These are phyloP conservation scores for Limonium bicolor DNA, from an alignment of 148 eudicot species.

Conservation along the genomic window DNA sequence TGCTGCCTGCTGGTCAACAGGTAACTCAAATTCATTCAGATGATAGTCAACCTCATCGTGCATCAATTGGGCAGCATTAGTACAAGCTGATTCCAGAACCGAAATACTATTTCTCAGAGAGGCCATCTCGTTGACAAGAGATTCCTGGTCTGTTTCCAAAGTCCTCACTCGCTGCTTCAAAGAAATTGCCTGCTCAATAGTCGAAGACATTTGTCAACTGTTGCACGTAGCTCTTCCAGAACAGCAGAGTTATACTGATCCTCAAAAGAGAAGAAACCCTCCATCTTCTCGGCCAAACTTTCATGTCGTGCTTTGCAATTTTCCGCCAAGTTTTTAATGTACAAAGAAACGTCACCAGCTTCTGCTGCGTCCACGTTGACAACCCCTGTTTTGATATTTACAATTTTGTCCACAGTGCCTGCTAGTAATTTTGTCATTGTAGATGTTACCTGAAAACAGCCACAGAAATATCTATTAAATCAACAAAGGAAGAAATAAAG, in stretches of 20 bases:
- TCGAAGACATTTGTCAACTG: slow-evolving; percentile 21
- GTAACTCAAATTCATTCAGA: slow-evolving; percentile 15
- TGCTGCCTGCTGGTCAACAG: too few species aligned
- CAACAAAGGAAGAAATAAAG: neutral
- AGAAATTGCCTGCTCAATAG: slow-evolving; percentile 19
- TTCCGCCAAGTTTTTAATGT: slow-evolving; percentile 38
- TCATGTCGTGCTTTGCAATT: slow-evolving; percentile 26
- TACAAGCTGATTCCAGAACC: slow-evolving; percentile 44
- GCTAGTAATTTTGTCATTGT: slow-evolving; percentile 19
- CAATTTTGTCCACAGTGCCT: slow-evolving; percentile 17
- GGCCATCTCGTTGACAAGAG: slow-evolving; percentile 21
- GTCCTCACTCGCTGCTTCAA: slow-evolving; percentile 25
- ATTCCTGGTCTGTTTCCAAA: slow-evolving; percentile 35
- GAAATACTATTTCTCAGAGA: slow-evolving; percentile 34
- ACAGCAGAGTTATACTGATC: slow-evolving; percentile 44
- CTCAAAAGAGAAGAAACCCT: slow-evolving; percentile 32
- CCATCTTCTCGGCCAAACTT: slow-evolving; percentile 28
- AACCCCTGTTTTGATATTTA: slow-evolving; percentile 17
- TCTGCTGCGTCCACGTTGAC: slow-evolving; percentile 25
- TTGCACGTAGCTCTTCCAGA: slow-evolving; percentile 31
- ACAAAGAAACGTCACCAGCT: slow-evolving; percentile 25
- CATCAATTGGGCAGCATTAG: slow-evolving; percentile 35
- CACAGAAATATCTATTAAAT: neutral
- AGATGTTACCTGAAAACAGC: slow-evolving; percentile 38
- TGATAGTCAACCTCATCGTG: slow-evolving; percentile 16